Conservation (phyloP, 1,139 yeast genomes). For the Hansenula sp. region DNA sequence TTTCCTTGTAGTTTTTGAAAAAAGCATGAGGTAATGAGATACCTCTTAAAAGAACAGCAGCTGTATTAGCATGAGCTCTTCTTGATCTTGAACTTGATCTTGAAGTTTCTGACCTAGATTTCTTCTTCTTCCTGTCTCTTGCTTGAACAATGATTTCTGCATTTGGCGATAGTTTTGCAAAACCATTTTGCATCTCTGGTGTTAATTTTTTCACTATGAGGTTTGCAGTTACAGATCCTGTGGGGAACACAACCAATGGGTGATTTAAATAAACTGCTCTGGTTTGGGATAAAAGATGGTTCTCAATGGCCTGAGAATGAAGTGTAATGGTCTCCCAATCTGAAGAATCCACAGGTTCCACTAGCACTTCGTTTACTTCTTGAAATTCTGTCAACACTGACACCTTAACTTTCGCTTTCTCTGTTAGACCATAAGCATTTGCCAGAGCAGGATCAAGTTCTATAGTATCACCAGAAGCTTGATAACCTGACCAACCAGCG, state of each 20-base stretch:
- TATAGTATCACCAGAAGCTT: conserved; percentile 31
- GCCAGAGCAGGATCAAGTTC: conserved; percentile 60
- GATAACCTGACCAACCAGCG: conserved; percentile 86
- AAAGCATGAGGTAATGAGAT: conserved; percentile 49
- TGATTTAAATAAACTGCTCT: conserved; percentile 67
- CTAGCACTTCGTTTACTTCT: conserved; percentile 55
- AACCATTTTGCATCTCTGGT: conserved; percentile 32
- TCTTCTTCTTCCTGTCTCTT: conserved; percentile 43
- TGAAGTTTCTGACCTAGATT: conserved; percentile 17
- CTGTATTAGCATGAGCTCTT: conserved; percentile 15
- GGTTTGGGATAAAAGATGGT: conserved; percentile 71
- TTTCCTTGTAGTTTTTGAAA: conserved; percentile 15
- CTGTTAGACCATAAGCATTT: conserved; percentile 34
- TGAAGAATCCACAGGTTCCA: conserved; percentile 72
- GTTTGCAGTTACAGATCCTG: conserved; percentile 58
- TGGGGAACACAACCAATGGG: conserved; percentile 66
- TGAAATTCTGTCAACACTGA: conserved; percentile 36
- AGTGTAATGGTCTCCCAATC: conserved; percentile 94
- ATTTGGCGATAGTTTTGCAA: conserved; percentile 63
- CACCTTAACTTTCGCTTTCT: conserved; percentile 35
- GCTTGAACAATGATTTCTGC: conserved; percentile 82
- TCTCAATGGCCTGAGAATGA: conserved; percentile 75
- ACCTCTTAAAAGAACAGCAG: conserved; percentile 43
- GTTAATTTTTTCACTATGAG: conserved; percentile 62
- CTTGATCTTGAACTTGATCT: conserved; percentile 31